phyloP scores from a whole-genome alignment of 495 filamentous ascomycete genomes.

The Penicillium odoratum region DNA sequence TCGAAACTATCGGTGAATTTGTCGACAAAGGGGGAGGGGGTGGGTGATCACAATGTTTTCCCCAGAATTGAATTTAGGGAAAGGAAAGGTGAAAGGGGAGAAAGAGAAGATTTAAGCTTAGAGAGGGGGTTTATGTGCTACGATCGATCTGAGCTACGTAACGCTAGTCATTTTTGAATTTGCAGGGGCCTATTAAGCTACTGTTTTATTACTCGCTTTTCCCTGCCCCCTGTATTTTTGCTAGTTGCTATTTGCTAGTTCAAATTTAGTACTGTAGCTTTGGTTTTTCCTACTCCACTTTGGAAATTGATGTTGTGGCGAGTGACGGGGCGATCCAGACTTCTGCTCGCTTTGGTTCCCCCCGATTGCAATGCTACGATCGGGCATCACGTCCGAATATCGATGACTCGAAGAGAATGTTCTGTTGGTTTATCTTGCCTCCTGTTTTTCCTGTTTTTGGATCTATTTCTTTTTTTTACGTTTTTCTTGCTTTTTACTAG shows the following conservation, averaged over 20 bases:
- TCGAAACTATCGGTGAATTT: neutral
- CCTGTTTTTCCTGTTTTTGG: neutral
- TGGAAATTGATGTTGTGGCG: constrained; percentile 9
- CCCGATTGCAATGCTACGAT: constrained; percentile 5
- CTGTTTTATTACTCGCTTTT: constrained; percentile 3
- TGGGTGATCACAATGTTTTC: neutral
- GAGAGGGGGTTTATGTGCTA: constrained; percentile 14
- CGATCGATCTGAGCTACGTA: constrained; percentile 30
- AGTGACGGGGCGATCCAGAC: constrained; percentile 24
- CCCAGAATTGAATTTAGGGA: constrained; percentile 2
- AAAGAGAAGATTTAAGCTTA: constrained; percentile 22
- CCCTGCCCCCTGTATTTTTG: neutral
- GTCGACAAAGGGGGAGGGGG: constrained; percentile 7
- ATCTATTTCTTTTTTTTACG: too few relatives aligned
- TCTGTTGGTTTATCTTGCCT: neutral
- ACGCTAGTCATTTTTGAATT: constrained; percentile 7
- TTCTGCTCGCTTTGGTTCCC: constrained; percentile 10
- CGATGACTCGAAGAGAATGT: constrained; percentile 22
- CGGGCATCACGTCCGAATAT: constrained; percentile 2
- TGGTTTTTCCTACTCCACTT: neutral
- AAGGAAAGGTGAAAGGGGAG: constrained; percentile 9
- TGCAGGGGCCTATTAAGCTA: neutral
- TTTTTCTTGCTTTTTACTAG: too few relatives aligned
- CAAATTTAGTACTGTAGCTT: constrained; percentile 1
- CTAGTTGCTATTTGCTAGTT: neutral